Evolutionary conservation across 306 rosid species (phyloP), one percentile per base, ranked within the genome.

Genomic region (Mimosa pudica): DNA sequence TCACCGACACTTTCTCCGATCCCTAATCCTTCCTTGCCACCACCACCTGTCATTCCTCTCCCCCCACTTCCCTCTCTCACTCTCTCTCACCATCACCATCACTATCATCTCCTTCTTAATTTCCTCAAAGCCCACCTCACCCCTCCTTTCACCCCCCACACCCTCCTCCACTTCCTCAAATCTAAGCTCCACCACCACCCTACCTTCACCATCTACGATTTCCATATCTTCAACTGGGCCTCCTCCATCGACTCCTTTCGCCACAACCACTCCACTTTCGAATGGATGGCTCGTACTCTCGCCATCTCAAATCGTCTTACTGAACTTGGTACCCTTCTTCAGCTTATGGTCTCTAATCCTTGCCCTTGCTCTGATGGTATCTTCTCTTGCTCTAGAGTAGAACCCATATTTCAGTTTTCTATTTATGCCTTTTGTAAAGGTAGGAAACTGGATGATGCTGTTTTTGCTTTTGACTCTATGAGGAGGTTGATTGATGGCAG

Each of bases 201-300:
- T 32, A 79, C 83, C 35, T 89, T 94, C 89, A 73, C 92, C 61
- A 92, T 85, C 78, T 83, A 81, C 38, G 98, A 94, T 69, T 94
- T 94, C 76, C 96, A 92, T 75, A 77, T 94, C 89, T 94, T 94
- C 91, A 83, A 70, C 1, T 94, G 98, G 98, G 98, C 93, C 44
- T 80, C 95, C 54, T 41, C 97, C 35, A 16, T 92, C 1, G 97
- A 92, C 81, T 90, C 98, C 45, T 94, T 78, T 82, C 92, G 94
- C 85, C 98, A 94, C 58, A 89, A 85, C 49, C 98, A 92, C 82
- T 32, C 86, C 36, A 90, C 96, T 6, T 89, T 90, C 63, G 85
- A 88, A 41, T 94, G 97, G 97, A 94, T 92, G 97, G 86, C 86
- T 9, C 88, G 84, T 42, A 74, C 93, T n/a, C 96, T 94, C 41